Evolutionary conservation across 1,139 yeast genomes (phyloP).

Genomic region (Casaregolazyma suthepensis): DNA sequence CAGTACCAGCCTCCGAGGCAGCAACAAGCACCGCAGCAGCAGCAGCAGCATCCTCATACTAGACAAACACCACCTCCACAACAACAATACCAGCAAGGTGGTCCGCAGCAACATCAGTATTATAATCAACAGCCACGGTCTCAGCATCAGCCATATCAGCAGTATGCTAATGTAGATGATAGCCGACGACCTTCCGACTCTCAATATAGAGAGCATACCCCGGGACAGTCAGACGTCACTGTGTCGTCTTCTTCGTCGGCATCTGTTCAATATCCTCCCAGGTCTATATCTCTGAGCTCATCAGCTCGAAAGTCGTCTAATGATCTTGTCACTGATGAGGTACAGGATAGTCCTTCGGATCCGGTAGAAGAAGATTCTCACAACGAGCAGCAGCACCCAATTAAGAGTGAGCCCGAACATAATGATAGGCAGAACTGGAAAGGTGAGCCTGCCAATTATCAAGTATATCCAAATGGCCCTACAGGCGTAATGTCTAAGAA

Average conservation of each 20-base stretch:
- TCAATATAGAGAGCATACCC: not conserved
- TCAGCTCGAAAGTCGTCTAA: not conserved
- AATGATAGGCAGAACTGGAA: not conserved
- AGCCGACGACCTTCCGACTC: not conserved
- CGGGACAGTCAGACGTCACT: not conserved
- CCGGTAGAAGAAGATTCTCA: not conserved
- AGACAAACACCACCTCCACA: constrained; percentile 5
- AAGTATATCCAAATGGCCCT: not conserved
- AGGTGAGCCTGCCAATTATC: not conserved
- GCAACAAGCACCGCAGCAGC: constrained; percentile 4
- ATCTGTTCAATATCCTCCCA: constrained; percentile 12
- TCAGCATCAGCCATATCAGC: constrained; percentile 11
- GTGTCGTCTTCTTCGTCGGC: constrained; percentile 6
- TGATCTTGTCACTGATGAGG: not conserved
- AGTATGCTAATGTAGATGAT: not conserved
- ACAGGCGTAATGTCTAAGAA: constrained; percentile 8
- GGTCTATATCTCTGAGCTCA: constrained; percentile 14
- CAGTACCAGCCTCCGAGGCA: not conserved
- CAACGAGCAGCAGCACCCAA: not conserved
- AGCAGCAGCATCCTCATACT: not conserved
- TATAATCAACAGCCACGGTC: not conserved
- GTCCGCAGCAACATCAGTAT: constrained; percentile 6
- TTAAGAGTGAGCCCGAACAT: not conserved
- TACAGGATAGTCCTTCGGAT: not conserved
- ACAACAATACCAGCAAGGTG: constrained; percentile 14